phyloP scores from a whole-genome alignment of 2,329 filamentous ascomycete genomes.

The Coniochaeta prunicola region DNA sequence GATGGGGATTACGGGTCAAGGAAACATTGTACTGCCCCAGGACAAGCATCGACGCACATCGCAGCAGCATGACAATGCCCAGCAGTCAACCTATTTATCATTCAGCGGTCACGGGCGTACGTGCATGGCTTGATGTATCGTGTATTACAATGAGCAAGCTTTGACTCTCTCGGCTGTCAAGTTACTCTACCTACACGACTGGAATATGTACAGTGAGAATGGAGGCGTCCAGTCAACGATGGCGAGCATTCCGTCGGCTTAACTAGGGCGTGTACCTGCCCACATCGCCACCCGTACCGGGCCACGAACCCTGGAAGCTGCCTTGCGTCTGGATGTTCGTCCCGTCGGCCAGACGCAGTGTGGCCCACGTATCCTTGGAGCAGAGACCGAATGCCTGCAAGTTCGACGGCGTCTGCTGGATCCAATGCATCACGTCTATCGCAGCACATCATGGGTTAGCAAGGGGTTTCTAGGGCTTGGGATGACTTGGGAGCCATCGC shows the following conservation, averaged over 20 bases:
- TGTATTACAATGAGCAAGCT: no score
- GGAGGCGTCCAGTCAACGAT: not conserved
- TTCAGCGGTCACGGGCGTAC: no score
- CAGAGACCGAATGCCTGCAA: constrained; percentile 33
- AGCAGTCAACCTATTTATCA: no score
- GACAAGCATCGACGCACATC: no score
- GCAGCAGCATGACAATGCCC: no score
- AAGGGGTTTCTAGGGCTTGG: not conserved
- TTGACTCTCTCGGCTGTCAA: no score
- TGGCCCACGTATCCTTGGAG: constrained; percentile 28
- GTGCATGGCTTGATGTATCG: no score
- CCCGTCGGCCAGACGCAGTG: constrained; percentile 27
- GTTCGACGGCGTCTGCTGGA: constrained; percentile 27
- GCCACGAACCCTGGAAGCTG: constrained; percentile 28
- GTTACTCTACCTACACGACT: not conserved
- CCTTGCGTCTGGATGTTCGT: constrained; percentile 21
- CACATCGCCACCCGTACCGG: constrained; percentile 21
- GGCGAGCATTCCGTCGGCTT: not conserved
- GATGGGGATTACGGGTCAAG: no score
- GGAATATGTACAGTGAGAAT: no score
- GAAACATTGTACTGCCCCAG: no score
- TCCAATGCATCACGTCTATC: constrained; percentile 30
- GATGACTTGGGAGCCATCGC: not conserved
- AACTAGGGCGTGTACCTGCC: constrained; percentile 24
- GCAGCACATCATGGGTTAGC: not conserved